Evolutionary conservation across 371 early-diverging fungal genomes (phyloP).

Genomic region (Haplosporangium sp.): DNA sequence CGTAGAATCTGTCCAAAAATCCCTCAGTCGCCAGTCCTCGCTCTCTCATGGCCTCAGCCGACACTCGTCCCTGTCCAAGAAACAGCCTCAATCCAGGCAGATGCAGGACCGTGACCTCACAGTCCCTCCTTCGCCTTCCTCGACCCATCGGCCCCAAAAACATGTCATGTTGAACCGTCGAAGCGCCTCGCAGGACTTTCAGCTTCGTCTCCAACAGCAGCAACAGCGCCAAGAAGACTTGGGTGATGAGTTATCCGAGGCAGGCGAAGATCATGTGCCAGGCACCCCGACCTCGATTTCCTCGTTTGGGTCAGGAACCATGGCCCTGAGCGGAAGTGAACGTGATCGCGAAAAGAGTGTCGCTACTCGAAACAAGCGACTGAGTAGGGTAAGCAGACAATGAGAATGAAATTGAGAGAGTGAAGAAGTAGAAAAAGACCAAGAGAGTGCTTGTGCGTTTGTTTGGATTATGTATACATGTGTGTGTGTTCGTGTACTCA

Average conservation of each 20-base stretch:
- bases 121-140: slow-evolving; percentile 46
- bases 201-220: slow-evolving; percentile 39
- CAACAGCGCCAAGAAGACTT: slow-evolving; percentile 38
- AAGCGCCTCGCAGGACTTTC: slow-evolving; percentile 37
- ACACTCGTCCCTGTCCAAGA: slow-evolving; percentile 38
- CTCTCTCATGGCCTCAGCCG: slow-evolving; percentile 32
- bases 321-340: slow-evolving; percentile 27
- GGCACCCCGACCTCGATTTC: slow-evolving; percentile 49
- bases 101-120: slow-evolving; percentile 21
- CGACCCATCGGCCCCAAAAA: slow-evolving; percentile 35
- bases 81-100: slow-evolving; percentile 14
- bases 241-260: slow-evolving; percentile 44
- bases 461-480: too few relatives aligned
- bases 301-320: slow-evolving; percentile 35
- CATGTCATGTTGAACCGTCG: slow-evolving; percentile 53
- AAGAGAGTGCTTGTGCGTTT: background rate
- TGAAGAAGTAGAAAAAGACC: background rate
- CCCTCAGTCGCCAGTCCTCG: slow-evolving; percentile 30
- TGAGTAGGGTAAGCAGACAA: slow-evolving; percentile 28
- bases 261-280: slow-evolving; percentile 36
- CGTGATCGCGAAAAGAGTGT: slow-evolving; percentile 27
- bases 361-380: slow-evolving; percentile 22
- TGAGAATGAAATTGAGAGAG: background rate
- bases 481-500: too few relatives aligned
- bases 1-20: background rate